Base-by-base conservation (phyloP, 345 rosid species). In the Clausena lansium region DNA sequence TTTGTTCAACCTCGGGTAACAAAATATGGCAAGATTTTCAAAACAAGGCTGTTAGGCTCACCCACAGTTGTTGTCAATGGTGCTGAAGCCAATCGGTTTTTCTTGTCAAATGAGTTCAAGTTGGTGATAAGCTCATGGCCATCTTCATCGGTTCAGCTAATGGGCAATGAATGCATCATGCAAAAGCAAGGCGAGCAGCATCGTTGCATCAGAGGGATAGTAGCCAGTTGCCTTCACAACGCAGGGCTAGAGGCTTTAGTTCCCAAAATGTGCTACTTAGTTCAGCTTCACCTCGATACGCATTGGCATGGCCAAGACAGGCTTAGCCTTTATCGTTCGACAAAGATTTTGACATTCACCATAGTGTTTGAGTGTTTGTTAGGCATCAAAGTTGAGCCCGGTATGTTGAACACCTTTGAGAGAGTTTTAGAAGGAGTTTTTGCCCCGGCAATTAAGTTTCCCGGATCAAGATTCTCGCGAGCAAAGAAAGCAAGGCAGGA, bases 61-160 rank as follows among this genome's bases (percentile, higher is more conserved):
- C 91, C 91, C 32, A 92, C 92, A 0, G 83, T 92, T 22, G 77
- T 91, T 0, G 90, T 92, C 10, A 91, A 85, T 55, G 93, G 94
- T 67, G 87, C 90, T 30, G 90, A 89, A 81, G 97, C 93, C 2
- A 92, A 91, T 70, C 83, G 82, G 70, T 75, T 92, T 58, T 83
- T 91, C 75, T n/a, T 92, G 32, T 87, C 95, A 0, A 92, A 83
- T 24, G 95, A 92, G 85, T 92, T 91, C 82, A 92, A 83, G 86
- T 70, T 91, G 68, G 95, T 92, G 78, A 67, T 89, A 58, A 92
- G 97, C 83, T 88, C 97, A 10, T 92, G 97, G 97, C 97, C 97
- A 58, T 82, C 88, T 7, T 79, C 93, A 0, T 88, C 95, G 24
- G 90, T 92, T 79, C 87, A 89, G 78, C 87, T 91, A 54, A 92